phyloP scores from a whole-genome alignment of 805 yeast species.

The Candida maesae region DNA sequence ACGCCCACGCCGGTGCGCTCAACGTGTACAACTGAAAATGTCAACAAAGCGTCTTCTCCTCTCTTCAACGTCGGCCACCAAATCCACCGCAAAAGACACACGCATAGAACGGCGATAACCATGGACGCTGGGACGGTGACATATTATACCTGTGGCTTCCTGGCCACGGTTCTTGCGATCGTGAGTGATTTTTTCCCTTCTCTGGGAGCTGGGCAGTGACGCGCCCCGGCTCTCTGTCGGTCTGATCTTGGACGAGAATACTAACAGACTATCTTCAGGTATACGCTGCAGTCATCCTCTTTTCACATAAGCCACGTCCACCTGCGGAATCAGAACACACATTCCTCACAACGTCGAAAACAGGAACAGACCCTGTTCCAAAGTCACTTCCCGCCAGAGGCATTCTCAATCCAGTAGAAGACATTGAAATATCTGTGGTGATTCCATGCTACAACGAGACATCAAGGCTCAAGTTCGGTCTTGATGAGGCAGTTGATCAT shows the following conservation, averaged over 20 bases:
- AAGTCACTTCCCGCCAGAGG: conserved; percentile 27
- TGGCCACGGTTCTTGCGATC: conserved; percentile 4
- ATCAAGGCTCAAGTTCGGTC: conserved; percentile 62
- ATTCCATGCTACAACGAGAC: conserved; percentile 95
- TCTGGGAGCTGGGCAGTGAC: too few relatives aligned
- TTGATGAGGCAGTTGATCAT: conserved; percentile 61
- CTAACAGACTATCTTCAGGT: conserved; percentile 3
- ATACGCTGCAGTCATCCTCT: conserved; percentile 18
- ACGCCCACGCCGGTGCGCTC: too few relatives aligned
- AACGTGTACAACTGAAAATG: conserved; percentile 1
- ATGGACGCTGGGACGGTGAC: neutral
- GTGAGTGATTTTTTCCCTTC: conserved; percentile 1
- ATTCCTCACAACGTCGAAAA: conserved; percentile 40
- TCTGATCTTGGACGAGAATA: neutral
- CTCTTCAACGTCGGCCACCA: neutral
- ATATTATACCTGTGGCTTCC: conserved; percentile 1
- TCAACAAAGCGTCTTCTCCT: neutral
- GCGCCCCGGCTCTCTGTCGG: neutral
- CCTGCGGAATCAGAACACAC: conserved; percentile 49
- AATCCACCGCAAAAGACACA: neutral
- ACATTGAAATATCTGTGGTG: conserved; percentile 65
- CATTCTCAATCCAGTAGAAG: conserved; percentile 24
- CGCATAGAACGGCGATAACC: neutral
- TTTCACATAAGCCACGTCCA: conserved; percentile 63
- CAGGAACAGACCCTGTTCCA: conserved; percentile 31